These are phyloP conservation scores for Durusdinium trenchii DNA, from an alignment of 73 alveolate species.

Conservation along the genomic window DNA sequence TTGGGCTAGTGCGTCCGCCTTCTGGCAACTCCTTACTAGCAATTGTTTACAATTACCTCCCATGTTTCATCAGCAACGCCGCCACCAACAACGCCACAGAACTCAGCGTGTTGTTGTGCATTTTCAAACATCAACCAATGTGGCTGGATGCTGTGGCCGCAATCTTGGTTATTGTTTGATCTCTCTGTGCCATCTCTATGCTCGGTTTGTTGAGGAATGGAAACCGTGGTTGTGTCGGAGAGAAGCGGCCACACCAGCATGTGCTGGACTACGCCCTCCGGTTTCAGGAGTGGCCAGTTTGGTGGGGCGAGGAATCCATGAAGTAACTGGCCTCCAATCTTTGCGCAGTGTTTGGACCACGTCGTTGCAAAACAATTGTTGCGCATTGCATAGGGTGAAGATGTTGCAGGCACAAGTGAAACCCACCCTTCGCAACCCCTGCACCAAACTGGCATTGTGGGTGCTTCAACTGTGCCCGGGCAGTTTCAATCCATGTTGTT, in stretches of 20 bases:
- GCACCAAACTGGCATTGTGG: not conserved
- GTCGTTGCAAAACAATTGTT: not conserved
- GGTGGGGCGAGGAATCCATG: not conserved
- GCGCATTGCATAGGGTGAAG: not conserved
- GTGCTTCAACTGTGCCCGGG: too few relatives aligned
- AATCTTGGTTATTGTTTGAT: too few relatives aligned
- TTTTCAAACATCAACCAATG: too few relatives aligned
- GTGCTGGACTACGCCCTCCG: conserved; percentile 85
- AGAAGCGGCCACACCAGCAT: conserved; percentile 63
- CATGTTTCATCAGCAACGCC: too few relatives aligned
- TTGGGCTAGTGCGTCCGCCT: not conserved
- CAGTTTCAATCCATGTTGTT: too few relatives aligned
- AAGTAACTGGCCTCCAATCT: not conserved
- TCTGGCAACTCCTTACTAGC: too few relatives aligned
- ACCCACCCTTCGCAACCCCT: not conserved
- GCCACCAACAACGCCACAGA: too few relatives aligned
- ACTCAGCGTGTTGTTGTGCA: too few relatives aligned
- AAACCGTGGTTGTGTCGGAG: conserved; percentile 82
- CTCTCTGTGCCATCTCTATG: too few relatives aligned
- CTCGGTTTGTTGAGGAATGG: too few relatives aligned
- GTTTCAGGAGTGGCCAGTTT: conserved; percentile 14
- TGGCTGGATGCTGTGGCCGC: too few relatives aligned
- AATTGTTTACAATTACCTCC: too few relatives aligned
- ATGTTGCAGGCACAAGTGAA: not conserved
- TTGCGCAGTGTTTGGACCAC: not conserved